Evolutionary conservation across 2,329 filamentous ascomycete species (phyloP).

Genomic region (Myriosclerotinia scirpicola): DNA sequence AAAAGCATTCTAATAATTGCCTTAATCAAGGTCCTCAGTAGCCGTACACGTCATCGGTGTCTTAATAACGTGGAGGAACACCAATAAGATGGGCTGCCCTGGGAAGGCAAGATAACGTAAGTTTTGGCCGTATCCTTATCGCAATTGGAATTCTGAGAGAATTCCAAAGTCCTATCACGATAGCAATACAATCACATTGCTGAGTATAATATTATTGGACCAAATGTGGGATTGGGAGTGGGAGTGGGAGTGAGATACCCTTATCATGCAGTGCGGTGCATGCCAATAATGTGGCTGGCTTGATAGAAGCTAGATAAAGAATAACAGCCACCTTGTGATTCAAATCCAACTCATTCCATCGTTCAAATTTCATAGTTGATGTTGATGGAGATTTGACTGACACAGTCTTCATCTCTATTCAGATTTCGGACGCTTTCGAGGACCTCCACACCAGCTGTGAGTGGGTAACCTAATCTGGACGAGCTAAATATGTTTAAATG

Average conservation of each 20-base stretch:
- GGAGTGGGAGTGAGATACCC: no score
- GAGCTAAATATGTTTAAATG: no score
- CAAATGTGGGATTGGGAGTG: not conserved
- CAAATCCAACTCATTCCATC: no score
- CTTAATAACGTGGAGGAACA: not conserved
- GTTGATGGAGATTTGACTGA: not conserved
- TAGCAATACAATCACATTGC: not conserved
- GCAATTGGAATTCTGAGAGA: not conserved
- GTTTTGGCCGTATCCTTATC: not conserved
- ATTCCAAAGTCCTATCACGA: not conserved
- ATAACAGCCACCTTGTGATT: not conserved
- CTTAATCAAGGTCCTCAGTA: not conserved
- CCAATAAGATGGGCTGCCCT: not conserved
- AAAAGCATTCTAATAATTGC: not conserved
- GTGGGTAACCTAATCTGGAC: no score
- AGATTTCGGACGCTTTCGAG: no score
- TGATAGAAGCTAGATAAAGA: not conserved
- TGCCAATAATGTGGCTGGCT: not conserved
- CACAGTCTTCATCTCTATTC: no score
- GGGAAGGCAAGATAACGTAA: conserved; percentile 1
- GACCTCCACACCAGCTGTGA: no score
- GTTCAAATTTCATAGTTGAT: conserved; percentile 1
- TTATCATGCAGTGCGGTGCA: not conserved
- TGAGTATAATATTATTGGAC: not conserved
- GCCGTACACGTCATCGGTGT: not conserved